Conservation (phyloP, 257 asterid species). For the Fraxinus excelsior region DNA sequence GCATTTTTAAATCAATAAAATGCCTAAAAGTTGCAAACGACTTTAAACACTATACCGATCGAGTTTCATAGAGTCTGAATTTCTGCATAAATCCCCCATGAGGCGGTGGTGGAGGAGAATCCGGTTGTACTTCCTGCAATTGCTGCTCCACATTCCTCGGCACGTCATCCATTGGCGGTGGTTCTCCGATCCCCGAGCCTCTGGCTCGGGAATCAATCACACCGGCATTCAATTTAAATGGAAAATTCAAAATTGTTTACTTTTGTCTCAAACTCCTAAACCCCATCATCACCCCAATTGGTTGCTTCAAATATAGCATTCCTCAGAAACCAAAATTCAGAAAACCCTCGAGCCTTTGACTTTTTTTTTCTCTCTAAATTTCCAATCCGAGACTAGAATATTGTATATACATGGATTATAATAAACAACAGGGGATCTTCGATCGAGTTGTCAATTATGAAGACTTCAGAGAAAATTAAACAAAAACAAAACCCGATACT, state of each 20-base stretch:
- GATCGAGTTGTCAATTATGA: conserved; percentile 8
- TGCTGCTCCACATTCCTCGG: conserved; percentile 24
- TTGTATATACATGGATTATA: background rate
- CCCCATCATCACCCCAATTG: conserved; percentile 35
- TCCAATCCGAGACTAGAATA: background rate
- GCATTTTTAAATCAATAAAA: background rate
- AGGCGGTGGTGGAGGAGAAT: conserved; percentile 24
- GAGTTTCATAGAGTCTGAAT: conserved; percentile 67
- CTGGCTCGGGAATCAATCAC: conserved; percentile 63
- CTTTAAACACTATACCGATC: conserved; percentile 47
- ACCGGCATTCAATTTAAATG: conserved; percentile 44
- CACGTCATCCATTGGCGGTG: conserved; percentile 34
- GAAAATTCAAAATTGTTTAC: conserved; percentile 14
- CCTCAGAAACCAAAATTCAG: conserved; percentile 14
- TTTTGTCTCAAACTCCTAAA: conserved; percentile 22
- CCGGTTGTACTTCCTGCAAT: conserved; percentile 23
- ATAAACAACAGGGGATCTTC: conserved; percentile 5
- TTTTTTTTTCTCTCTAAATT: background rate
- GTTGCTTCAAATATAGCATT: conserved; percentile 46
- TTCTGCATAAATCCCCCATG: conserved; percentile 55
- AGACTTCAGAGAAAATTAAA: conserved; percentile 1
- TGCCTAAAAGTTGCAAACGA: conserved; percentile 3
- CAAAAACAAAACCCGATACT: background rate
- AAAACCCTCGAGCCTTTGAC: conserved; percentile 3
- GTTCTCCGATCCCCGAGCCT: conserved; percentile 57